Conservation (phyloP, 768 basidiomycete genomes). For the Tremella fuciformis region DNA sequence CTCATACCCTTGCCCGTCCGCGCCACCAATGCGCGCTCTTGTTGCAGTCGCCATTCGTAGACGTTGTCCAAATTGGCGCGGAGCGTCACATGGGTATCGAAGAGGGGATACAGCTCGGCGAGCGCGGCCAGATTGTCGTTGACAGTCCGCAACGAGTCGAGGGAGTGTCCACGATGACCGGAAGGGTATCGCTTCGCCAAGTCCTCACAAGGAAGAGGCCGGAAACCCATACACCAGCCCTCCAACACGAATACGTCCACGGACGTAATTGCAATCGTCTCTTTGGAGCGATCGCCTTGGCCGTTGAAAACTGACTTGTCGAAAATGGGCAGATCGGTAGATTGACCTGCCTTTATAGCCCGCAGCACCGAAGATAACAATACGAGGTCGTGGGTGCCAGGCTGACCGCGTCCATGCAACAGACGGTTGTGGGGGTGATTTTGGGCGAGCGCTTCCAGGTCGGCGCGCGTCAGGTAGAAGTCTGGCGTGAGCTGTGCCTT, state of each 20-base stretch:
- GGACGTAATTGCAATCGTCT: constrained; percentile 57
- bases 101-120: constrained; percentile 62
- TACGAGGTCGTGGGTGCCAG: constrained; percentile 80
- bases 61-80: constrained; percentile 56
- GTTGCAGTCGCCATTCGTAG: constrained; percentile 83
- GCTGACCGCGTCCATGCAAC: constrained; percentile 77
- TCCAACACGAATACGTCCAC: constrained; percentile 85
- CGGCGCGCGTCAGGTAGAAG: constrained; percentile 73
- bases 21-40: constrained; percentile 85
- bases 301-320: constrained; percentile 80
- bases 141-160: constrained; percentile 61
- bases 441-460: constrained; percentile 60
- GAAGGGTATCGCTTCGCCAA: constrained; percentile 58
- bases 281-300: constrained; percentile 71
- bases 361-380: background rate
- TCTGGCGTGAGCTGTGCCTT: constrained; percentile 66
- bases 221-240: constrained; percentile 93
- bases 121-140: constrained; percentile 67
- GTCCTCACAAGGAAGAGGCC: constrained; percentile 59
- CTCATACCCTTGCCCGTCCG: constrained; percentile 88
- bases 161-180: constrained; percentile 31
- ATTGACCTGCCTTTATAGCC: background rate
- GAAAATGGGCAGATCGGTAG: constrained; percentile 64
- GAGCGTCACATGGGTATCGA: constrained; percentile 69
- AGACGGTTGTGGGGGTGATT: constrained; percentile 63